Percentiles rank a stretch among this genome's conserved stretches.
These are phyloP conservation scores for Cyclotella atomus DNA, from an alignment of 108 stramenopile species.

Conservation along the genomic window DNA sequence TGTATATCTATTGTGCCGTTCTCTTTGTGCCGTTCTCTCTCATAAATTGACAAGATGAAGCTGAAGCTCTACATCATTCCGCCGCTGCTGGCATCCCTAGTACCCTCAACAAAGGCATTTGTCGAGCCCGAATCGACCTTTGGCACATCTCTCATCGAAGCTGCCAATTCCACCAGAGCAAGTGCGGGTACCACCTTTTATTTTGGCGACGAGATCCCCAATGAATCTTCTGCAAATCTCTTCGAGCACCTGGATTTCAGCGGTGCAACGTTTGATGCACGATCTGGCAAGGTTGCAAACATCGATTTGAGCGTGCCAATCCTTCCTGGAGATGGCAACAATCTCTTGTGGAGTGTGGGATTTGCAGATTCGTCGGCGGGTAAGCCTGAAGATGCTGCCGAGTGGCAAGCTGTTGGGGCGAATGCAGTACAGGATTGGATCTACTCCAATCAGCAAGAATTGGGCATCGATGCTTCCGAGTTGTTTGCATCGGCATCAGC, in stretches of 20 bases:
- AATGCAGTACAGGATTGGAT: constrained; percentile 12
- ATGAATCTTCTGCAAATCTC: neutral
- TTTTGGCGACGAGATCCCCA: neutral
- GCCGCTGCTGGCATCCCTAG: neutral
- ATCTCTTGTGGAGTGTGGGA: constrained; percentile 31
- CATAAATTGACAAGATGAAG: too few relatives aligned
- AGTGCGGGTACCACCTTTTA: neutral
- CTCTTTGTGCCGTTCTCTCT: too few relatives aligned
- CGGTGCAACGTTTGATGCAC: constrained; percentile 15
- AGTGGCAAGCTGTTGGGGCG: constrained; percentile 1
- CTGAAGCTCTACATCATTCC: too few relatives aligned
- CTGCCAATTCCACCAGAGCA: neutral
- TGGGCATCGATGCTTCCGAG: constrained; percentile 15
- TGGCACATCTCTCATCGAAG: neutral
- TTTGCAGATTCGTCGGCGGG: constrained; percentile 9
- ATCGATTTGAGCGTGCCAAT: constrained; percentile 6
- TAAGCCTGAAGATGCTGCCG: neutral
- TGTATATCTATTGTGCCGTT: too few relatives aligned
- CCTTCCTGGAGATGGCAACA: constrained; percentile 16
- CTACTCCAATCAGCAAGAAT: neutral
- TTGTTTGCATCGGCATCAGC: neutral
- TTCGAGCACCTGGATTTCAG: neutral
- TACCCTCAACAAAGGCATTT: neutral
- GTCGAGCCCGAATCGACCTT: constrained; percentile 11
- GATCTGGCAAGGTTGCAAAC: constrained; percentile 20